Evolutionary conservation across 768 basidiomycete species (phyloP).

Genomic region (Flagelloscypha sp.): DNA sequence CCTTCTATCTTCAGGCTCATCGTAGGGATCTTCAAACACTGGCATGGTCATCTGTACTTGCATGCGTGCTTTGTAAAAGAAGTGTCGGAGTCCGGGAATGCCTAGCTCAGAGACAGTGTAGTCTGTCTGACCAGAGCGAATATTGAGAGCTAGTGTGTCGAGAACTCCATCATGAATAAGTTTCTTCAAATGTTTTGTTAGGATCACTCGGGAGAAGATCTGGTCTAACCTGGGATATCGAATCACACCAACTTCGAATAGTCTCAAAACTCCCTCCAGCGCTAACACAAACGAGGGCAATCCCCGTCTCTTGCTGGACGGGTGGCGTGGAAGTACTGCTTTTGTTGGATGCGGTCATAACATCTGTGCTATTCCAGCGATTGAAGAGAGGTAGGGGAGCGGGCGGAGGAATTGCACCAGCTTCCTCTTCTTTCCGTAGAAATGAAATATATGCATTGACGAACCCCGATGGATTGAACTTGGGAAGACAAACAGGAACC

Average conservation of each 20-base stretch:
- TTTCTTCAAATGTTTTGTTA: slow-evolving; percentile 35
- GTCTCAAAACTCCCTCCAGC: slow-evolving; percentile 79
- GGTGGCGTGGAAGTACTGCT: slow-evolving; percentile 9
- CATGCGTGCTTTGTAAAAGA: slow-evolving; percentile 85
- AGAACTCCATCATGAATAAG: slow-evolving; percentile 52
- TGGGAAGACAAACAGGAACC: slow-evolving; percentile 93
- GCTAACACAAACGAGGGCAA: slow-evolving; percentile 75
- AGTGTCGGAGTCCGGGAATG: slow-evolving; percentile 90
- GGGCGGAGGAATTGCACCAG: slow-evolving; percentile 11
- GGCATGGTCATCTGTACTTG: slow-evolving; percentile 89
- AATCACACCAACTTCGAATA: slow-evolving; percentile 70
- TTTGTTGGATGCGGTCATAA: too few relatives aligned
- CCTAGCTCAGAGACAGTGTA: slow-evolving; percentile 68
- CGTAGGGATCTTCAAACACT: slow-evolving; percentile 80
- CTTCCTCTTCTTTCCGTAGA: slow-evolving; percentile 37
- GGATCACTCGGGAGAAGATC: slow-evolving; percentile 1
- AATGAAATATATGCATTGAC: slow-evolving; percentile 87
- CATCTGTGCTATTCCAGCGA: too few relatives aligned
- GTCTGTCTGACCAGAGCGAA: slow-evolving; percentile 41
- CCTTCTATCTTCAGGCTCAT: slow-evolving; percentile 45
- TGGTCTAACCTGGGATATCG: slow-evolving; percentile 46
- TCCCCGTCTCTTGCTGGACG: slow-evolving; percentile 22
- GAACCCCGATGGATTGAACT: slow-evolving; percentile 84
- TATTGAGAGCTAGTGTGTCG: slow-evolving; percentile 33
- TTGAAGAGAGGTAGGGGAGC: too few relatives aligned